These are phyloP conservation scores for Plenodomus lindquistii DNA, from an alignment of 2,329 filamentous ascomycete genomes.

Conservation along the genomic window DNA sequence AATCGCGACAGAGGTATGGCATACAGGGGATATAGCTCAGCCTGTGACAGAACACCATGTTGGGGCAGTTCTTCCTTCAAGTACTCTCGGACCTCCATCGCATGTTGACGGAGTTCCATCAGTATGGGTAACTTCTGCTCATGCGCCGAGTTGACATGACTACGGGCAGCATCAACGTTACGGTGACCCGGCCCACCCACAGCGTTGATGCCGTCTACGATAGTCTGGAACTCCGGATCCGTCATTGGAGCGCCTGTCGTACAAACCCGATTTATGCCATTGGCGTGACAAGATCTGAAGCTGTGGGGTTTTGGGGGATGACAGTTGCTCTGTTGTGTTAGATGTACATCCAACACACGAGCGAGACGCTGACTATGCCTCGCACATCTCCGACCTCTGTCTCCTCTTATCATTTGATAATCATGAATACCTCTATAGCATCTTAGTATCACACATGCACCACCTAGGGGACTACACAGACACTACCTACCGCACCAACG, in stretches of 20 bases:
- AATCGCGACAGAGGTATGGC: conserved; percentile 2
- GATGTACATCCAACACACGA: too few species aligned
- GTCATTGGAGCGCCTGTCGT: conserved; percentile 3
- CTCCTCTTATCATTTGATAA: too few species aligned
- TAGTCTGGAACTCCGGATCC: conserved; percentile 1
- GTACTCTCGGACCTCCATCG: not conserved
- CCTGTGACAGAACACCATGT: conserved; percentile 1
- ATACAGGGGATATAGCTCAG: not conserved
- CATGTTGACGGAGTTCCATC: conserved; percentile 2
- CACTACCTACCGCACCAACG: too few species aligned
- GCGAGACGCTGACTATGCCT: too few species aligned
- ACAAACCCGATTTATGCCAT: conserved; percentile 8
- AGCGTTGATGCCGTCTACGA: conserved; percentile 7
- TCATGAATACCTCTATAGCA: too few species aligned
- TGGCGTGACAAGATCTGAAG: conserved; percentile 3
- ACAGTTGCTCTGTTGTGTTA: too few species aligned
- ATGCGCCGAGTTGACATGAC: conserved; percentile 13
- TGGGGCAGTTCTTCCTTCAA: not conserved
- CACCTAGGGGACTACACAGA: too few species aligned
- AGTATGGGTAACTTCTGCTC: conserved; percentile 11
- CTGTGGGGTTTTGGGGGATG: too few species aligned
- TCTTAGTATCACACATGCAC: too few species aligned
- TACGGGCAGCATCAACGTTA: conserved; percentile 9
- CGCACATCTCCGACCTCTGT: too few species aligned
- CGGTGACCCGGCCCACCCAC: not conserved